Percentiles rank a stretch among this genome's conserved stretches.
Evolutionary conservation across 352 stramenopile species (phyloP).

Genomic region (Phytophthora multivora): DNA sequence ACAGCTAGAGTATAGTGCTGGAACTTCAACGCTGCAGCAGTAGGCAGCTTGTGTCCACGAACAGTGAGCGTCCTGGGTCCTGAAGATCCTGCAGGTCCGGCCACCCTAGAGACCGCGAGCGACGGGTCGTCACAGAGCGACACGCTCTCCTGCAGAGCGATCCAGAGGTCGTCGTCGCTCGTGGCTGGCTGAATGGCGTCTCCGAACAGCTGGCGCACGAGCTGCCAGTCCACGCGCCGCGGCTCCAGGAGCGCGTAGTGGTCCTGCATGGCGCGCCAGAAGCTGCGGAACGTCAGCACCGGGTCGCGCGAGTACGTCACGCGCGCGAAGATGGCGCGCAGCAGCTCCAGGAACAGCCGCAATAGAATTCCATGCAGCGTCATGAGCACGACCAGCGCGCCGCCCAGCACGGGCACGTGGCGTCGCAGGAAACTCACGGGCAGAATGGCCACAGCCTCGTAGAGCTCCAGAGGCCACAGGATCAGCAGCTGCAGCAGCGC

Average conservation of each 20-base stretch:
- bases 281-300: slow-evolving; percentile 72
- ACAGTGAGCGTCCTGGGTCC: slow-evolving; percentile 31
- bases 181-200: slow-evolving; percentile 60
- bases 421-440: slow-evolving; percentile 76
- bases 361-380: slow-evolving; percentile 76
- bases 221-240: slow-evolving; percentile 60
- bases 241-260: slow-evolving; percentile 67
- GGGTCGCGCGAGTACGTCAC: slow-evolving; percentile 70
- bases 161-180: slow-evolving; percentile 83
- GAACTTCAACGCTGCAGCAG: slow-evolving; percentile 34
- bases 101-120: slow-evolving; percentile 48
- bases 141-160: slow-evolving; percentile 76
- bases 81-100: slow-evolving; percentile 3
- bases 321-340: slow-evolving; percentile 70
- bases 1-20: slow-evolving; percentile 45
- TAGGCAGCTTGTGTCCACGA: slow-evolving; percentile 40
- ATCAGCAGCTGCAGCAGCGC: slow-evolving; percentile 58
- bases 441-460: slow-evolving; percentile 76
- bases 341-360: slow-evolving; percentile 62
- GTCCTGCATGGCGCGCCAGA: slow-evolving; percentile 74
- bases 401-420: slow-evolving; percentile 74
- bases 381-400: slow-evolving; percentile 79
- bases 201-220: slow-evolving; percentile 77
- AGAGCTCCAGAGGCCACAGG: slow-evolving; percentile 72
- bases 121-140: slow-evolving; percentile 73